Percentiles rank a stretch among this genome's conserved stretches.
These are phyloP conservation scores for Hirsutella thompsonii DNA, from an alignment of 2,329 filamentous ascomycete genomes.

Conservation along the genomic window DNA sequence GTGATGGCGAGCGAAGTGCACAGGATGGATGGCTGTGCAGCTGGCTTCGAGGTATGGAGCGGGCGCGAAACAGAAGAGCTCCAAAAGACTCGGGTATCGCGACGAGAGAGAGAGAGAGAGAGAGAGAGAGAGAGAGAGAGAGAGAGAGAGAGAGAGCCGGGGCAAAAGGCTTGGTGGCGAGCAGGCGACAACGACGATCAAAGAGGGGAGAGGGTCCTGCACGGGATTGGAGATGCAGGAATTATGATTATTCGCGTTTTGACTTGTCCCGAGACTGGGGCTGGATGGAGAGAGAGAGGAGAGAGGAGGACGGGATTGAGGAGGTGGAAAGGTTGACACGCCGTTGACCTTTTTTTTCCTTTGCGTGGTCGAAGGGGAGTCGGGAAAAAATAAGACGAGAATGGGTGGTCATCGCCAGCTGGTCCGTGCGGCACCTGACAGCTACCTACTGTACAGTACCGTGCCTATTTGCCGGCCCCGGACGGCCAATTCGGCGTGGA, in stretches of 20 bases:
- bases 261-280: background rate
- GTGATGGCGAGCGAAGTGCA: background rate
- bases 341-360: conserved; percentile 2
- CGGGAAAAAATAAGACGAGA: conserved; percentile 5
- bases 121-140: background rate
- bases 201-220: no score
- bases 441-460: background rate
- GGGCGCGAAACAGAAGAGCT: background rate
- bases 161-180: no score
- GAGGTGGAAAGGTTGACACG: conserved; percentile 3
- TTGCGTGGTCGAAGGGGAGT: conserved; percentile 4
- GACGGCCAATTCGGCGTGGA: no score
- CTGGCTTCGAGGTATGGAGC: background rate
- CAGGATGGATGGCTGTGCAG: background rate
- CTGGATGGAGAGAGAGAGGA: conserved; percentile 5
- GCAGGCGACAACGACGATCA: no score
- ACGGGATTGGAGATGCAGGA: background rate
- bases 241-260: background rate
- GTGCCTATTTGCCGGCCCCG: background rate
- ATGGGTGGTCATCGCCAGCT: conserved; percentile 9
- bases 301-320: conserved; percentile 3
- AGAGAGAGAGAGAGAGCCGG: no score
- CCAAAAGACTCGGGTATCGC: background rate
- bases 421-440: conserved; percentile 1
- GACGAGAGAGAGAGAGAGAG: conserved; percentile 1